Evolutionary conservation across 257 asterid genomes (phyloP), one percentile per base, ranked within the genome.

Genomic region (Solanum neorickii): DNA sequence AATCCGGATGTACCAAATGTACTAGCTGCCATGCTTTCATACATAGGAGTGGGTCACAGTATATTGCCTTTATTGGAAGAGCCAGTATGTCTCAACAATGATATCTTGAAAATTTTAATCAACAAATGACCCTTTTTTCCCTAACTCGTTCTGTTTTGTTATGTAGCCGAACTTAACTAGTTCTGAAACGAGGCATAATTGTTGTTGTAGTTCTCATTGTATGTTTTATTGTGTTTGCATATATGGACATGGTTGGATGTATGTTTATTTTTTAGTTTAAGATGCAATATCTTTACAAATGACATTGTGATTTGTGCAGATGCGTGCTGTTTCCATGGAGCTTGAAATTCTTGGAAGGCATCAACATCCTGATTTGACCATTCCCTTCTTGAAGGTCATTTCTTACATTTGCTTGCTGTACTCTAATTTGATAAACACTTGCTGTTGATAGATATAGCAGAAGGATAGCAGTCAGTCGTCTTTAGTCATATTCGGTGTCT

Each of bases 331-430:
- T 89, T 95, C 99, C 87, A 52, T 86, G 91, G 98, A 97, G 93
- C 99, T 97, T 87, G 99, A 97, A 90, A 93, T 97, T 92, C 96
- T 97, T 87, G 97, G 98, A 92, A 93, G 99, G 91, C 96, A 91
- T 91, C 98, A 90, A 86, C 98, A 94, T 92, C 99, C 99, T 42
- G 93, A 92, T 77, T 92, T 97, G 88, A 97, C 99, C 68, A 91
- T 94, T 88, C 93, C 99, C 87, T 97, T 97, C 91, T 90, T 96
- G 92, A 96, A 95, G 99, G 99, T 96, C 60, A 77, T 86, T 60
- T 86, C 82, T 90, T 72, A 42, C 78, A 33, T 29, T 25, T 87
- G 86, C 80, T 73, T 88, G 85, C 59, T 82, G 27, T 62, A 80
- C 66, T 73, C 62, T 82, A 25, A 78, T 59, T 20, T 88, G 83